Percentiles rank a stretch among this genome's conserved stretches.
Conservation (phyloP, 2,329 filamentous ascomycete species). For the Penicillium sp. region DNA sequence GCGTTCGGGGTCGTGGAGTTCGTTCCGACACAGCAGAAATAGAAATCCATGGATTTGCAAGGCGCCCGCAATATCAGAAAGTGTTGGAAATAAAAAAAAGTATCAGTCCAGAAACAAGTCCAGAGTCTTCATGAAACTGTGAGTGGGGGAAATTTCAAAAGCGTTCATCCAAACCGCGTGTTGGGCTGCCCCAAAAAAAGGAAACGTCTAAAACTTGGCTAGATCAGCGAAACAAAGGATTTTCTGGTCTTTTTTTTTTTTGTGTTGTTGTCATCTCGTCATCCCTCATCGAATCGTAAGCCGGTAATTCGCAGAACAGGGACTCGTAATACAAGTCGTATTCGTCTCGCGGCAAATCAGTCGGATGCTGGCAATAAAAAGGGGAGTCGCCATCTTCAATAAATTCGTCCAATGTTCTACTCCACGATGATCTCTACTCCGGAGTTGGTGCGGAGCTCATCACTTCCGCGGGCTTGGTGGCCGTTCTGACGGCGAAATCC, state of each 20-base stretch:
- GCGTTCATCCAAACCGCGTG: constrained; percentile 33
- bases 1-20: constrained; percentile 29
- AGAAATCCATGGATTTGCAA: constrained; percentile 30
- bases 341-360: constrained; percentile 44
- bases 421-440: constrained; percentile 65
- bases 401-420: constrained; percentile 37
- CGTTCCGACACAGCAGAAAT: constrained; percentile 25
- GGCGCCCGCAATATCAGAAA: constrained; percentile 24
- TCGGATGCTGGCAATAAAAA: constrained; percentile 37
- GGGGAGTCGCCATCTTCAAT: constrained; percentile 36
- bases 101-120: constrained; percentile 11
- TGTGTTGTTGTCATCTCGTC: constrained; percentile 45
- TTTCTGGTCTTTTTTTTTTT: constrained; percentile 42
- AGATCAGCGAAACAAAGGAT: constrained; percentile 41
- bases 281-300: constrained; percentile 52
- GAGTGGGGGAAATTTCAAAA: constrained; percentile 13
- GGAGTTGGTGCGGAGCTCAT: constrained; percentile 61
- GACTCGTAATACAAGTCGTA: constrained; percentile 46
- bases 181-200: constrained; percentile 42
- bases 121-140: constrained; percentile 15
- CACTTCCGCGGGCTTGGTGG: constrained; percentile 61
- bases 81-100: constrained; percentile 17
- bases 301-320: constrained; percentile 41
- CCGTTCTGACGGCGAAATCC: constrained; percentile 62
- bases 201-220: constrained; percentile 44